Evolutionary conservation across 2,329 filamentous ascomycete genomes (phyloP), one percentile per base, ranked within the genome.

Genomic region (Thelonectria blattea): DNA sequence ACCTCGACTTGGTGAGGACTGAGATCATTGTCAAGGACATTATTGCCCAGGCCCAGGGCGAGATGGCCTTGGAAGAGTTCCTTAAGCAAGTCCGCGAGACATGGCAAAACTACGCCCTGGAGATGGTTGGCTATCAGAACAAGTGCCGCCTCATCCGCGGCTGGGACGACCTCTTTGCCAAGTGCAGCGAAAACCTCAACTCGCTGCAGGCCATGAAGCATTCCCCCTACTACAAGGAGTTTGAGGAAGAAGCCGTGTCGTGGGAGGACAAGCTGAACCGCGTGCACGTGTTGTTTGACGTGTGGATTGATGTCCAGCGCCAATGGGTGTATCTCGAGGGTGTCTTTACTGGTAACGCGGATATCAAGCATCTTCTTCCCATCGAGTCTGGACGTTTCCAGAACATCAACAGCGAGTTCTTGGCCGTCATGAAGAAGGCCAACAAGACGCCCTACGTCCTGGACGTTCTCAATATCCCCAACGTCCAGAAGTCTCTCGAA

Each of bases 271-370:
- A 96, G 75, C 85, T 99, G 24, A 99, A 98, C 75, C 88, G 95
- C 47, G 93, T 99, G 2, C 95, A 99, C 74, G 92, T 99, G 15
- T 85, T 99, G 10, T 99, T 99, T 72, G 95, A 99, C 75, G 93
- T 99, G 15, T 99, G 96, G 96, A 99, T 99, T 70, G 96, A 99
- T 78, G 96, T 99, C n/a, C 95, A 99, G 76, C 90, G 96, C 63
- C 95, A 99, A 79, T 99, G 95, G 95, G 95, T 99, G 8, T 99
- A 99, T 75, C 86, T 99, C 5, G 96, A 99, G 78, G 95, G 95
- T 67, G 95, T 99, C 34, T 99, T 99, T 74, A 97, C 94, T 1
- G 95, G 95, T 60, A 99, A 99, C 73, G 94, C 92, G 41, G 95
- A 99, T 73, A 99, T 99, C 82, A 99, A 98, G 79, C 94, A 98